These are phyloP conservation scores for Epichloe gansuensis DNA, from an alignment of 2,329 filamentous ascomycete genomes.

Conservation along the genomic window DNA sequence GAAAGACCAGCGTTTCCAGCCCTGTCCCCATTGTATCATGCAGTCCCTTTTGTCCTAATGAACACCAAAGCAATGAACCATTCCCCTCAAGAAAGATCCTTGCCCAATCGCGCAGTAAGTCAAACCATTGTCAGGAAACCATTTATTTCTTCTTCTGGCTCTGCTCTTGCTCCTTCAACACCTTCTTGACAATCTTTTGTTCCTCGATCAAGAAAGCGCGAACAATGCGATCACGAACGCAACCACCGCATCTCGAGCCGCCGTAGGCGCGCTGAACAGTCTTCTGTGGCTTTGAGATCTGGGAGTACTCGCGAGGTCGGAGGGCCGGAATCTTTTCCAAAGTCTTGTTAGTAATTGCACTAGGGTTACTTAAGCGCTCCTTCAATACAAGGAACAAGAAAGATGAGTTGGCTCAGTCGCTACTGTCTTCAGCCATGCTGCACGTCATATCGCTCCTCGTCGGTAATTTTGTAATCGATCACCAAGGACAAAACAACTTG, in stretches of 20 bases:
- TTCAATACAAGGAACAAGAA: neutral
- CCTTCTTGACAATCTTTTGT: conserved; percentile 99
- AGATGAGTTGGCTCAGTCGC: neutral
- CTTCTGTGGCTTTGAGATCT: conserved; percentile 98
- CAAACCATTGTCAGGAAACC: conserved; percentile 19
- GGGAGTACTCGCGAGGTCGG: conserved; percentile 93
- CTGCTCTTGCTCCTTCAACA: conserved; percentile 94
- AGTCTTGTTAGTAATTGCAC: conserved; percentile 8
- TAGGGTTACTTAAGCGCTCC: neutral
- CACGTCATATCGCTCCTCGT: neutral
- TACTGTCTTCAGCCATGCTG: neutral
- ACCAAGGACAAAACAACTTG: neutral
- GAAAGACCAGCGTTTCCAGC: conserved; percentile 28
- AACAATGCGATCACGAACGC: conserved; percentile 94
- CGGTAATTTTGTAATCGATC: neutral
- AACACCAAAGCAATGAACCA: conserved; percentile 43
- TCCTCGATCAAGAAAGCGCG: conserved; percentile 99
- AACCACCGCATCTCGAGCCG: conserved; percentile 96
- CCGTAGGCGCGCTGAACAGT: conserved; percentile 97
- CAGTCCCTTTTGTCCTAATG: conserved; percentile 36
- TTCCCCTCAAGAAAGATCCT: conserved; percentile 21
- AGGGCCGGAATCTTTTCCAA: conserved; percentile 73
- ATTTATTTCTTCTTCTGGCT: conserved; percentile 57
- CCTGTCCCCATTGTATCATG: conserved; percentile 30
- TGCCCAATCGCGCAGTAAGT: conserved; percentile 23